A percentile compares a stretch with the other conserved stretches of the same genome.
Evolutionary conservation across 2,329 filamentous ascomycete species (phyloP).

Genomic region (Ophiocordyceps camponoti-floridani): DNA sequence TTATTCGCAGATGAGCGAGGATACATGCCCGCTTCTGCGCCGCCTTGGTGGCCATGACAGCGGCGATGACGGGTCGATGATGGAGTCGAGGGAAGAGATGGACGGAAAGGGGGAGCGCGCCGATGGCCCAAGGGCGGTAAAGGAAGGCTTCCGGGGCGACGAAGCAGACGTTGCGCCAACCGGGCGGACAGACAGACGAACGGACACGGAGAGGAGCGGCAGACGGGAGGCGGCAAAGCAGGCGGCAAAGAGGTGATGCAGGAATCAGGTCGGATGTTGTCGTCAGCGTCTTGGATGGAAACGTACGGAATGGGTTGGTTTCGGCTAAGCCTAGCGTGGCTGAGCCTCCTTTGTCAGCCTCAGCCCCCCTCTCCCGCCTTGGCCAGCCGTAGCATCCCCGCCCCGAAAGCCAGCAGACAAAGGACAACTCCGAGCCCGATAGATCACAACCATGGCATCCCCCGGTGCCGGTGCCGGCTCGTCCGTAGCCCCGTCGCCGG

Average conservation of each 20-base stretch:
- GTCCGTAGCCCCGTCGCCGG: slow-evolving; percentile 9
- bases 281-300: neutral
- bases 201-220: neutral
- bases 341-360: neutral
- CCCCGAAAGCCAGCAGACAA: neutral
- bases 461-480: neutral
- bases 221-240: neutral
- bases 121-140: neutral
- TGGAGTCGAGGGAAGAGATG: neutral
- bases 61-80: slow-evolving; percentile 1
- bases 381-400: neutral
- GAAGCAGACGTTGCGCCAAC: neutral
- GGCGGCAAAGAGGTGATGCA: neutral
- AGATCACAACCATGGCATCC: neutral
- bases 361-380: neutral
- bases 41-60: slow-evolving; percentile 50
- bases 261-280: neutral
- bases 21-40: slow-evolving; percentile 50
- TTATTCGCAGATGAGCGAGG: too few relatives aligned
- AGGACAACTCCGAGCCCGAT: neutral
- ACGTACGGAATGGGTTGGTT: neutral
- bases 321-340: neutral
- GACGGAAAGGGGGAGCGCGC: neutral
- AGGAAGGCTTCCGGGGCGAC: neutral
- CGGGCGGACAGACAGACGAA: neutral